A percentile compares a stretch with the other conserved stretches of the same genome.
Evolutionary conservation across 306 rosid species (phyloP).

Genomic region (Corylus heterophylla): DNA sequence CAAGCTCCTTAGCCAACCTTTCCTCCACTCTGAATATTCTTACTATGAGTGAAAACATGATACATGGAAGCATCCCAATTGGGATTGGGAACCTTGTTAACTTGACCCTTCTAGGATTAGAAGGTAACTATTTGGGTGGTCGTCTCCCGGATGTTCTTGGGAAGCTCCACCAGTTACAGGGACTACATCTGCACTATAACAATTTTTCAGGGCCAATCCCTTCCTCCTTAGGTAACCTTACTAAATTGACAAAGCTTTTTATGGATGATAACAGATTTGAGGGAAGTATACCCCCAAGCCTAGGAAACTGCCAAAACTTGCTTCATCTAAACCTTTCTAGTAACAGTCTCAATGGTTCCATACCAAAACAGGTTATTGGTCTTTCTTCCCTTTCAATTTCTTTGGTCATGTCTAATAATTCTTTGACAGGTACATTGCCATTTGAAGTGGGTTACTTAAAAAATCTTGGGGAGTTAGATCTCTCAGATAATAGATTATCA

Average conservation of each 20-base stretch:
- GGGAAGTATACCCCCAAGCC: too few species aligned
- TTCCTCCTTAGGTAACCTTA: too few species aligned
- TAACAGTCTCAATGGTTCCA: too few species aligned
- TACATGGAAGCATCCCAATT: constrained; percentile 35
- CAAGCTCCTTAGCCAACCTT: constrained; percentile 30
- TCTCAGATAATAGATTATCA: constrained; percentile 37
- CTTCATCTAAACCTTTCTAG: too few species aligned
- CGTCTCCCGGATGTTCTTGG: constrained; percentile 32
- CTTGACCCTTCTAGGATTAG: constrained; percentile 22
- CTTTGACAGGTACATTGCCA: constrained; percentile 35
- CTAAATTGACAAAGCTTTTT: too few species aligned
- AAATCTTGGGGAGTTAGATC: constrained; percentile 24
- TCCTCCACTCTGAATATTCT: constrained; percentile 25
- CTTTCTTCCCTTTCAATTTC: constrained; percentile 39
- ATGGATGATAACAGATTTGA: too few species aligned
- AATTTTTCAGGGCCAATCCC: constrained; percentile 29
- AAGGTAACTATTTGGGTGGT: constrained; percentile 31
- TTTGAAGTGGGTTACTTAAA: constrained; percentile 31
- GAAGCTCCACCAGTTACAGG: constrained; percentile 28
- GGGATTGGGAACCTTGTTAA: constrained; percentile 37
- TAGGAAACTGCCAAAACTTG: too few species aligned
- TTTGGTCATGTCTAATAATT: constrained; percentile 40
- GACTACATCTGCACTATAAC: constrained; percentile 24
- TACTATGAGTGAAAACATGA: constrained; percentile 2
- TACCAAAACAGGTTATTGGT: not conserved